Evolutionary conservation across 805 yeast species (phyloP), one percentile per base, ranked within the genome.

Genomic region (Zygoascus biomembranicola): DNA sequence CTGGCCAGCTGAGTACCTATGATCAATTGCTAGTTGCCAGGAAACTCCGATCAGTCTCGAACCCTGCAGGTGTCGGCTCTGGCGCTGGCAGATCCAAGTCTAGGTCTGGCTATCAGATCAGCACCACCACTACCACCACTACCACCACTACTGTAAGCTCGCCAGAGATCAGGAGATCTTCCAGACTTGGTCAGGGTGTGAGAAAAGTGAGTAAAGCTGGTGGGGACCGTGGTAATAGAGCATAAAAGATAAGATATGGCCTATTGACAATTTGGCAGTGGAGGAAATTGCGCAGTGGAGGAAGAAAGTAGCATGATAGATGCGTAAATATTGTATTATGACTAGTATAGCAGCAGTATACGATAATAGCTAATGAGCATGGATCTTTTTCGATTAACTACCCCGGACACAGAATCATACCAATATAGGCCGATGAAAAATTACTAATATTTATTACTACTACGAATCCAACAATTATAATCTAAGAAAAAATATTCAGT

Each of bases 1-100:
- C 23, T 13, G 45, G 45, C 10, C 16, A 4, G 35, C 18, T 63
- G 31, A 48, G 62, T 2, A 51, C 58, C 23, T 58, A 57, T 42
- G 55, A 59, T n/a, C 63, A 60, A 44, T 50, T 59, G 52, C 48
- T 56, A 23, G 53, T 64, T 48, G 64, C 61, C 14, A 56, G 61
- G 20, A 64, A 67, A 49, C 57, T 66, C 42, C 62, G 71, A 23
- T 60, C 67, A 1, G 61, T 62, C 2, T 66, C 69, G 2, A 66
- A 67, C 50, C 70, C 71, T 4, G 58, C 67, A 5, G 47, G 47
- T 11, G 8, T 26, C 16, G 16, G 18, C 18, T 4, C 18, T 18
- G 67, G 69, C 2, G 60, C 62, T n/a, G 58, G 63, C 18, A 37
- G 50, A 14, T 23, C 37, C 14, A 31, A 43, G 11, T 45, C 57